A percentile compares a stretch with the other conserved stretches of the same genome.
phyloP scores from a whole-genome alignment of 1,139 yeast genomes.

The Zygosaccharomyces sapae region DNA sequence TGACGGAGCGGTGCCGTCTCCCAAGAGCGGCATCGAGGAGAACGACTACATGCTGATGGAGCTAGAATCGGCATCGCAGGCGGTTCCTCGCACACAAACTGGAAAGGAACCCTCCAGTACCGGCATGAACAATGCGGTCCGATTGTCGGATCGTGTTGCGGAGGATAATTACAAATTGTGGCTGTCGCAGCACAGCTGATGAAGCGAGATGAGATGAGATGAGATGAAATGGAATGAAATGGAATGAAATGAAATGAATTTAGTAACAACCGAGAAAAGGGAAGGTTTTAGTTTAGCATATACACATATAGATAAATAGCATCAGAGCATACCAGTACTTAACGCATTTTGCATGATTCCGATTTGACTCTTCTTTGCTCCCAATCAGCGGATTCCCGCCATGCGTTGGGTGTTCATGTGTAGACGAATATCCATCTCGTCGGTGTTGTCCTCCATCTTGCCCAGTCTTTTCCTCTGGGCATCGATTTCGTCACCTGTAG shows the following conservation, averaged over 20 bases:
- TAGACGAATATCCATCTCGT: conserved; percentile 49
- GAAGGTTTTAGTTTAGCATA: conserved; percentile 1
- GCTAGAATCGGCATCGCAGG: conserved; percentile 17
- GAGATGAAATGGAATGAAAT: no score
- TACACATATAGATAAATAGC: conserved; percentile 7
- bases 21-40: conserved; percentile 35
- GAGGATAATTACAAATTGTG: conserved; percentile 32
- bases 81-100: conserved; percentile 13
- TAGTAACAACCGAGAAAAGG: no score
- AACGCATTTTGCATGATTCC: no score
- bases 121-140: conserved; percentile 1
- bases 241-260: no score
- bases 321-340: conserved; percentile 5
- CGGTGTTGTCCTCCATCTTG: conserved; percentile 50
- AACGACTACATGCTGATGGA: conserved; percentile 48
- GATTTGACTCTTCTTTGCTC: no score
- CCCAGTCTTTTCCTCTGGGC: conserved; percentile 51
- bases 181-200: conserved; percentile 21
- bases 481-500: conserved; percentile 52
- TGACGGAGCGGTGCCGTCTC: conserved; percentile 11
- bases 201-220: background rate
- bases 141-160: conserved; percentile 24
- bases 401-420: conserved; percentile 45
- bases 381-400: conserved; percentile 23
- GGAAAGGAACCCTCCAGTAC: conserved; percentile 1